Evolutionary conservation across 2,329 filamentous ascomycete genomes (phyloP), one percentile per base, ranked within the genome.

Genomic region (Trichophaea hybrida): DNA sequence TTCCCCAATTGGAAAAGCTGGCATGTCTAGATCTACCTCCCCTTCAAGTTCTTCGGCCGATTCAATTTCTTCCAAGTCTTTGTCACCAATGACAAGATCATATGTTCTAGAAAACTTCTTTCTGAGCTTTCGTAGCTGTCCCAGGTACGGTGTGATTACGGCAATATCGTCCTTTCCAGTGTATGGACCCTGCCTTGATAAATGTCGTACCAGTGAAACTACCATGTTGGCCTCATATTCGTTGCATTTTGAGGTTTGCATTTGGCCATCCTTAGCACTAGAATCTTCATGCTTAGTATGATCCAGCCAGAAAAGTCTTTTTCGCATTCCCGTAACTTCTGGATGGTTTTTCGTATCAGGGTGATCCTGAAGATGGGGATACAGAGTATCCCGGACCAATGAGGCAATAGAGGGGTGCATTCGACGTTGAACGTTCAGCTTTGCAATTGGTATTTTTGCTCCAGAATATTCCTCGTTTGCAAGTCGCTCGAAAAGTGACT

Each of bases 361-460:
- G 6, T 75, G 73, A 65, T 87, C 82, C 12, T 75, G 57, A 0
- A 87, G 71, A 0, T 72, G 64, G 0, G 77, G 78, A 61, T 87
- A 86, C 0, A 84, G 68, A 0, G 79, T 78, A 0, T 74, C 70
- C 0, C 80, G 73, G 6, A 87, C 73, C 0, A 88, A 74, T 1
- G 70, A 69, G 0, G 84, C 76, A 7, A 88, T 82, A 0, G 74
- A 74, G 0, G 83, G 84, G 55, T 78, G 75, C 82, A 87, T 87
- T 8, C 83, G 75, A 10, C 82, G 73, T 67, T 88, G 83, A 0
- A 76, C 77, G 8, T 81, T 72, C 2, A 86, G 72, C 2, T 70
- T 72, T 52, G 65, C 70, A 55, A 71, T 71, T 4, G 75, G 74
- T 7, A 68, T 50, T 8, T 52, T 59, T 0, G 37, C 48, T 3